Conservation (phyloP, 495 filamentous ascomycete species). For the Emericellopsis terricola region DNA sequence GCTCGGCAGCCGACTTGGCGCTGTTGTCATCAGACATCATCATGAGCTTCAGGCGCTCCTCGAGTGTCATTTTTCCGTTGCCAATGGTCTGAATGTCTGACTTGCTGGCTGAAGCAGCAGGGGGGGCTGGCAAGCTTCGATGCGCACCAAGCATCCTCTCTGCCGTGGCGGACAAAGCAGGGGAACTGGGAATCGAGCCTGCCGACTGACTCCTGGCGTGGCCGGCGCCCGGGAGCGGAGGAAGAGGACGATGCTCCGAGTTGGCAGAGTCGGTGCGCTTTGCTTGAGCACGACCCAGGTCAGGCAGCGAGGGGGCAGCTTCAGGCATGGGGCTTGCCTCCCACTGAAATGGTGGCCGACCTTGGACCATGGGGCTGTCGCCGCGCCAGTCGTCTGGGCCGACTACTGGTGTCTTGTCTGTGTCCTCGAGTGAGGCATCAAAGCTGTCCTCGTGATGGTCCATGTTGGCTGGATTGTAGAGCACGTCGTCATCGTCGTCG, state of each 20-base stretch:
- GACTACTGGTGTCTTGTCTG: slow-evolving; percentile 91
- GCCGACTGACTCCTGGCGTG: slow-evolving; percentile 15
- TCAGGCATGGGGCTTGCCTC: slow-evolving; percentile 47
- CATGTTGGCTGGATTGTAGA: slow-evolving; percentile 52
- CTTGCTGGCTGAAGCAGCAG: slow-evolving; percentile 46
- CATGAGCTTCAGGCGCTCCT: slow-evolving; percentile 70
- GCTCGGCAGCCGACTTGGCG: slow-evolving; percentile 30
- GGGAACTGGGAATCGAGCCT: slow-evolving; percentile 12
- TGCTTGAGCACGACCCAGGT: slow-evolving; percentile 21
- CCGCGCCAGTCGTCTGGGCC: slow-evolving; percentile 74
- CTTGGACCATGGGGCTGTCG: slow-evolving; percentile 34
- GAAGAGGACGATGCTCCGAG: slow-evolving; percentile 58
- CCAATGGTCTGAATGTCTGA: slow-evolving; percentile 51
- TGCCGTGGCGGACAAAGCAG: slow-evolving; percentile 37
- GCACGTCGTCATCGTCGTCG: slow-evolving; percentile 53
- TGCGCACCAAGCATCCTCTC: slow-evolving; percentile 43
- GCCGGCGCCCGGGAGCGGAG: slow-evolving; percentile 45
- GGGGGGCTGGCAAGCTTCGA: slow-evolving; percentile 46
- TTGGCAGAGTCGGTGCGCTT: slow-evolving; percentile 45
- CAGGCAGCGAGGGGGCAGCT: slow-evolving; percentile 10
- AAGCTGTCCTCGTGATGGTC: slow-evolving; percentile 66
- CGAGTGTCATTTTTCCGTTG: slow-evolving; percentile 53
- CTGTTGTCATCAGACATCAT: slow-evolving; percentile 47
- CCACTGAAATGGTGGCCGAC: slow-evolving; percentile 51
- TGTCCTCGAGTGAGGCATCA: slow-evolving; percentile 83